These are phyloP conservation scores for Hypseocharis bilobata DNA, from an alignment of 441 rosid species.

Conservation along the genomic window DNA sequence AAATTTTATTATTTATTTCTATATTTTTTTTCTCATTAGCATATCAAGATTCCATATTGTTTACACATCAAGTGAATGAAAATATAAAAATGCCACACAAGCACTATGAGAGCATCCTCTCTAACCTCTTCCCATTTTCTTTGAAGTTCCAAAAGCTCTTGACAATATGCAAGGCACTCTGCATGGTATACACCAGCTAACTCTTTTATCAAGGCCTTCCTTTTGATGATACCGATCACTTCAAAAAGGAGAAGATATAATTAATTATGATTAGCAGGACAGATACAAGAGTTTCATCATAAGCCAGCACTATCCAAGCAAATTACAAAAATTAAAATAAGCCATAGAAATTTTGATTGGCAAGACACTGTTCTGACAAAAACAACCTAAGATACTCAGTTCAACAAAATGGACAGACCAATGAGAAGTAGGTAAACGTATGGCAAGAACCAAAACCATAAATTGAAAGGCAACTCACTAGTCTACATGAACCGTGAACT, in stretches of 20 bases:
- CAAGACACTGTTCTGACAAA: too few relatives aligned
- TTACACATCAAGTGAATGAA: neutral
- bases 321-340: too few relatives aligned
- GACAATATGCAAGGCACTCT: slow-evolving; percentile 69
- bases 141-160: slow-evolving; percentile 70
- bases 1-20: too few relatives aligned
- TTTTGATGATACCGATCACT: slow-evolving; percentile 90
- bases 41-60: neutral
- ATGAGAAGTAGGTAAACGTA: too few relatives aligned
- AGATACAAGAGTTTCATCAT: neutral
- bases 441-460: too few relatives aligned
- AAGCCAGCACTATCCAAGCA: neutral
- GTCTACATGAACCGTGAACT: too few relatives aligned
- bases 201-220: slow-evolving; percentile 81
- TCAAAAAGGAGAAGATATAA: neutral
- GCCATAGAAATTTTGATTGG: too few relatives aligned
- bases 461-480: too few relatives aligned
- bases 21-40: neutral
- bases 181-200: slow-evolving; percentile 70
- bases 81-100: neutral
- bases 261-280: neutral
- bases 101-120: neutral
- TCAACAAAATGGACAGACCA: too few relatives aligned
- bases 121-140: slow-evolving; percentile 61
- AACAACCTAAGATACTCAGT: too few relatives aligned